phyloP scores from a whole-genome alignment of 2,329 filamentous ascomycete genomes.

The Hypoxylon rubiginosum region DNA sequence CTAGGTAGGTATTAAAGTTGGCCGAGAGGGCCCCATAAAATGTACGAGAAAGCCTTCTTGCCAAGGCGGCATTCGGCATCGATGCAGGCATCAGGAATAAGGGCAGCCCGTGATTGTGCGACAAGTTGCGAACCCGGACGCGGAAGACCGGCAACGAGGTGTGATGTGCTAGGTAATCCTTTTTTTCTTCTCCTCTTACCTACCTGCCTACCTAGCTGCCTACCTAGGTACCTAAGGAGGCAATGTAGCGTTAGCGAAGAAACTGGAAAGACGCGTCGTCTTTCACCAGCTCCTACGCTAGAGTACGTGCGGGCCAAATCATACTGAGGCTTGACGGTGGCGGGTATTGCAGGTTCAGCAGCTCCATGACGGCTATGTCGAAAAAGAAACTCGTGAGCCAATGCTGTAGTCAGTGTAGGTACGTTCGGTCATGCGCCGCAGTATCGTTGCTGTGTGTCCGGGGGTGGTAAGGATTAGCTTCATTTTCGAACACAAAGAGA shows the following conservation, averaged over 20 bases:
- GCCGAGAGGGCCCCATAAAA: conserved; percentile 15
- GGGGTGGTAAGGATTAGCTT: not conserved
- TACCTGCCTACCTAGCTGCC: too few species aligned
- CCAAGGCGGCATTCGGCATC: conserved; percentile 42
- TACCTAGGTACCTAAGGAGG: too few species aligned
- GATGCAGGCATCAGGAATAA: conserved; percentile 8
- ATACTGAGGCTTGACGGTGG: conserved; percentile 15
- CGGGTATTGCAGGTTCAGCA: conserved; percentile 21
- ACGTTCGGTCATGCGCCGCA: conserved; percentile 28
- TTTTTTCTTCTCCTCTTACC: not conserved
- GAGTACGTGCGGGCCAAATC: not conserved
- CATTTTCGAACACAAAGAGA: not conserved
- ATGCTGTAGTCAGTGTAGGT: not conserved
- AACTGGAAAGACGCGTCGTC: too few species aligned
- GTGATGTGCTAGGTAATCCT: not conserved
- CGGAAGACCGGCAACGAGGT: conserved; percentile 31
- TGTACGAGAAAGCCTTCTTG: conserved; percentile 17
- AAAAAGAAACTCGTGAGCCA: conserved; percentile 6
- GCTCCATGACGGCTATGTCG: conserved; percentile 23
- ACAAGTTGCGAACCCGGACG: conserved; percentile 2
- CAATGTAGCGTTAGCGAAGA: too few species aligned
- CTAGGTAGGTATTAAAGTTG: not conserved
- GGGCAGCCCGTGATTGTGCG: conserved; percentile 1
- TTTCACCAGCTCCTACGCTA: too few species aligned
- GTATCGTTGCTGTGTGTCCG: not conserved